Evolutionary conservation across 2,329 filamentous ascomycete species (phyloP).

Genomic region (Zasmidium angulare): DNA sequence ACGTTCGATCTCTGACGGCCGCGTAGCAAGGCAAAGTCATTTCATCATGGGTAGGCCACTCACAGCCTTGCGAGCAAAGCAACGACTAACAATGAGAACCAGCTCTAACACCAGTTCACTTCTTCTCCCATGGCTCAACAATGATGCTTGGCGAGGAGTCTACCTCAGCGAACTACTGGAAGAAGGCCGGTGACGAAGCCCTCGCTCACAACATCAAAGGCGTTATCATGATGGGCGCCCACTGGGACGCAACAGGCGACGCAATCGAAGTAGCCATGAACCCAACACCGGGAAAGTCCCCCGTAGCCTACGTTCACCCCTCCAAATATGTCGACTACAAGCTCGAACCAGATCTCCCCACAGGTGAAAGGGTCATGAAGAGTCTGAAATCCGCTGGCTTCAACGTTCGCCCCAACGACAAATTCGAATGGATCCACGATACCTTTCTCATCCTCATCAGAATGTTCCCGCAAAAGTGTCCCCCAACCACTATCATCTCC

Average conservation of each 20-base stretch:
- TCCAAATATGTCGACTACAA: slow-evolving; percentile 64
- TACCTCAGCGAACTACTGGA: slow-evolving; percentile 64
- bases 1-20: too few species aligned
- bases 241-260: slow-evolving; percentile 62
- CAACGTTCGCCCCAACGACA: slow-evolving; percentile 52
- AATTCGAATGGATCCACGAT: slow-evolving; percentile 72
- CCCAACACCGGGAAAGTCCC: slow-evolving; percentile 59
- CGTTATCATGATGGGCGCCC: slow-evolving; percentile 68
- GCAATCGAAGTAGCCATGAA: slow-evolving; percentile 62
- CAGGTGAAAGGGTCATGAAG: slow-evolving; percentile 50
- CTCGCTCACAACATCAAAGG: slow-evolving; percentile 60
- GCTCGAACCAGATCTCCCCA: slow-evolving; percentile 59
- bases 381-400: slow-evolving; percentile 56
- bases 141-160: slow-evolving; percentile 70
- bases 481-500: slow-evolving; percentile 62
- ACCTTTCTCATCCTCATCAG: slow-evolving; percentile 67
- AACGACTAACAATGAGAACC: background rate
- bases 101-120: slow-evolving; percentile 57
- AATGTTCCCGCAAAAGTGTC: slow-evolving; percentile 66
- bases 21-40: background rate
- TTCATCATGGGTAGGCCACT: background rate
- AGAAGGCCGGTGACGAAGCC: slow-evolving; percentile 63
- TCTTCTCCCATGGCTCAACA: slow-evolving; percentile 70
- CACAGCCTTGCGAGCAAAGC: background rate
- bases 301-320: slow-evolving; percentile 66